Evolutionary conservation across 2,329 filamentous ascomycete species (phyloP).

Genomic region (Penicillium sp.): DNA sequence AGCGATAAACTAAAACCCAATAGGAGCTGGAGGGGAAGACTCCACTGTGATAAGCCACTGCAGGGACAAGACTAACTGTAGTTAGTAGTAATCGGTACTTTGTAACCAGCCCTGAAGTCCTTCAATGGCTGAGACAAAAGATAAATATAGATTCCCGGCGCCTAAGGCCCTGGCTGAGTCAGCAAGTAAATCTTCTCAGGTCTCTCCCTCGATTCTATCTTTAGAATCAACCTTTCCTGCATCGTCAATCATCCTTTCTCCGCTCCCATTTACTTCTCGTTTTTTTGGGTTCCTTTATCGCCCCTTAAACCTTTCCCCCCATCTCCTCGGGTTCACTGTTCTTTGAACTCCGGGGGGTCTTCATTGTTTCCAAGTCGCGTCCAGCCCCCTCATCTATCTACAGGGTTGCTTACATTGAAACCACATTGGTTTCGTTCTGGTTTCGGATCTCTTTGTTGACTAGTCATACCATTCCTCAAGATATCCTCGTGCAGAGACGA

Average conservation of each 20-base stretch:
- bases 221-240: slow-evolving; percentile 31
- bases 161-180: slow-evolving; percentile 13
- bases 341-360: slow-evolving; percentile 4
- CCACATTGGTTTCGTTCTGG: background rate
- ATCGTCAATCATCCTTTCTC: slow-evolving; percentile 18
- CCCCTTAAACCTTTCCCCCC: background rate
- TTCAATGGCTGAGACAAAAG: background rate
- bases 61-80: background rate
- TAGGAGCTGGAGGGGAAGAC: background rate
- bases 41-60: slow-evolving; percentile 10
- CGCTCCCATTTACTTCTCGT: slow-evolving; percentile 10
- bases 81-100: background rate
- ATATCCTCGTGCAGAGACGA: background rate
- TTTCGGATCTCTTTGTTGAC: slow-evolving; percentile 2
- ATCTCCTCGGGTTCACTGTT: slow-evolving; percentile 8
- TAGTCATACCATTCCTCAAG: background rate
- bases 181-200: slow-evolving; percentile 6
- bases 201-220: slow-evolving; percentile 25
- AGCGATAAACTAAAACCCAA: background rate
- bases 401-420: slow-evolving; percentile 4
- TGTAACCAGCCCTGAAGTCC: background rate
- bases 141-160: slow-evolving; percentile 7
- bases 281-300: slow-evolving; percentile 3
- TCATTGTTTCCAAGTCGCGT: slow-evolving; percentile 11
- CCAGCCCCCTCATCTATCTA: slow-evolving; percentile 5